Percentiles rank a stretch among this genome's conserved stretches.
Evolutionary conservation across 2,329 filamentous ascomycete genomes (phyloP).

Genomic region (Curvularia hawaiiensis): DNA sequence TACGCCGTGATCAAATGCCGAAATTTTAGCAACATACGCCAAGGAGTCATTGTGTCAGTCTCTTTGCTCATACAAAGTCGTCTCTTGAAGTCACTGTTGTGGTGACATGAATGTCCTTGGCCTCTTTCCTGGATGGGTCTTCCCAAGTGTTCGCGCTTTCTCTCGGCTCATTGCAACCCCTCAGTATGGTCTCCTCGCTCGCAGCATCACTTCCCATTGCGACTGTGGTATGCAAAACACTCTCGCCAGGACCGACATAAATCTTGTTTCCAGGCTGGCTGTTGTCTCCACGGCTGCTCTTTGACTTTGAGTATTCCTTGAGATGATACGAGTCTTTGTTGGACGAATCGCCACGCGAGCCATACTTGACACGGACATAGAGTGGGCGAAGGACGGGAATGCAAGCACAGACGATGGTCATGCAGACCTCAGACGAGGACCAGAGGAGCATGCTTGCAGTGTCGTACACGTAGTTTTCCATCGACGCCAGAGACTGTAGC

Average conservation of each 20-base stretch:
- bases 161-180: conserved; percentile 12
- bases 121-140: conserved; percentile 10
- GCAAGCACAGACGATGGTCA: conserved; percentile 58
- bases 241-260: conserved; percentile 27
- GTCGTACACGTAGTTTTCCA: conserved; percentile 41
- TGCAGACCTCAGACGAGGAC: conserved; percentile 50
- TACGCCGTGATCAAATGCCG: background rate
- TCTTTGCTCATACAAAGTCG: conserved; percentile 5
- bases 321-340: conserved; percentile 27
- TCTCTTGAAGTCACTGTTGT: conserved; percentile 17
- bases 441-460: conserved; percentile 40
- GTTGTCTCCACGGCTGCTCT: conserved; percentile 12
- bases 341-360: conserved; percentile 27
- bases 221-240: conserved; percentile 27
- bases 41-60: background rate
- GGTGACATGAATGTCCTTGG: conserved; percentile 21
- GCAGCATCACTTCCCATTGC: conserved; percentile 29
- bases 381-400: conserved; percentile 53
- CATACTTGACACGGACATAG: conserved; percentile 46
- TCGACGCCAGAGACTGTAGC: conserved; percentile 33
- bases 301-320: conserved; percentile 25
- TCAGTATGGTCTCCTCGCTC: conserved; percentile 38
- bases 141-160: conserved; percentile 7
- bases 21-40: background rate
- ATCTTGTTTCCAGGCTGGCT: conserved; percentile 20